A percentile compares a stretch with the other conserved stretches of the same genome.
Evolutionary conservation across 2,329 filamentous ascomycete species (phyloP).

Genomic region (Incumbomyces delicatus): DNA sequence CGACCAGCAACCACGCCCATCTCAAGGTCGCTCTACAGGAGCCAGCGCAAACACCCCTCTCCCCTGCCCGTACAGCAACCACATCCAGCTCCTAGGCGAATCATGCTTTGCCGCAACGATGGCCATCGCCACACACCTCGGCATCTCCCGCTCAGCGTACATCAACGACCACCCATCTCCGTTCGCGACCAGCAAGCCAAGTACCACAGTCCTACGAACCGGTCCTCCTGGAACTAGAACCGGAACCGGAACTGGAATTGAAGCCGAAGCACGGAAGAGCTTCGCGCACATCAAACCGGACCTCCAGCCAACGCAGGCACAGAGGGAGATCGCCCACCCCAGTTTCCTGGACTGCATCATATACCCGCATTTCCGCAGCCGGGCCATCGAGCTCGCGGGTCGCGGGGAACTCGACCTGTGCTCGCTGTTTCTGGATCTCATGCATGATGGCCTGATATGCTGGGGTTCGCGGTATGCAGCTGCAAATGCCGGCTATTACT

Average conservation of each 20-base stretch:
- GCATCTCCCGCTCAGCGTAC: conserved; percentile 10
- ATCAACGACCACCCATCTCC: conserved; percentile 17
- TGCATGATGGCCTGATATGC: conserved; percentile 28
- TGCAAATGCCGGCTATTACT: not conserved
- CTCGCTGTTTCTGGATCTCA: conserved; percentile 29
- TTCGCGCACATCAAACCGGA: too few relatives aligned
- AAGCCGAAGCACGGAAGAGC: too few relatives aligned
- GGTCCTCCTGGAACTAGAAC: too few relatives aligned
- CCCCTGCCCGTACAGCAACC: conserved; percentile 13
- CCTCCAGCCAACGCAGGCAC: too few relatives aligned
- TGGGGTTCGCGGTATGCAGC: conserved; percentile 25
- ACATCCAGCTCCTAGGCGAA: conserved; percentile 13
- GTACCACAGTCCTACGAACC: too few relatives aligned
- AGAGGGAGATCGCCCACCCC: conserved; percentile 2
- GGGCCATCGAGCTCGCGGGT: conserved; percentile 14
- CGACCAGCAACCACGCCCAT: too few relatives aligned
- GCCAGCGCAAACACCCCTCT: conserved; percentile 1
- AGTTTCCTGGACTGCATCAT: conserved; percentile 15
- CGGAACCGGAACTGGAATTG: too few relatives aligned
- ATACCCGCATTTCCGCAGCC: conserved; percentile 14
- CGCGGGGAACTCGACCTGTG: conserved; percentile 26
- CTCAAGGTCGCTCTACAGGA: too few relatives aligned
- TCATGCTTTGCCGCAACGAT: conserved; percentile 15
- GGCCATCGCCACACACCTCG: conserved; percentile 11
- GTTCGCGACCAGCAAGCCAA: conserved; percentile 6